phyloP scores from a whole-genome alignment of 1,284 basidiomycete species.

The Cryptococcus hybrid region DNA sequence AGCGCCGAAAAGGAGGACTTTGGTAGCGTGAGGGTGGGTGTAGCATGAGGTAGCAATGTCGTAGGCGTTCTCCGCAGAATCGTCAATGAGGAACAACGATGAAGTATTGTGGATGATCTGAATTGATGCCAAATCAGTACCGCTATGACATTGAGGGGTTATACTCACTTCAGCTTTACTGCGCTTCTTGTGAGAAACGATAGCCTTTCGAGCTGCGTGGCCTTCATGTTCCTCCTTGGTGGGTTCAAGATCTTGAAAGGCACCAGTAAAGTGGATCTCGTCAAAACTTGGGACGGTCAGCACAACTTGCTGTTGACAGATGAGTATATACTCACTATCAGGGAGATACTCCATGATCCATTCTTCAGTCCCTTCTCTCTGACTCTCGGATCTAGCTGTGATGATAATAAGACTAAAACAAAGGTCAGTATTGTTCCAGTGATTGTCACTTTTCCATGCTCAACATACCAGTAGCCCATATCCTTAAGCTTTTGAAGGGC shows the following conservation, averaged over 20 bases:
- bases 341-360: conserved; percentile 69
- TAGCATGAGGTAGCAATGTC: conserved; percentile 53
- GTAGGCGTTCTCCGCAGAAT: conserved; percentile 72
- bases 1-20: conserved; percentile 70
- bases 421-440: background rate
- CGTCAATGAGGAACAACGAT: conserved; percentile 69
- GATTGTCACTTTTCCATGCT: background rate
- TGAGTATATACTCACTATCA: conserved; percentile 49
- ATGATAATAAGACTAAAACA: conserved; percentile 58
- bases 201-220: conserved; percentile 52
- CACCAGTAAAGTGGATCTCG: conserved; percentile 70
- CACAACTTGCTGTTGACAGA: background rate
- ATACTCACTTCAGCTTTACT: conserved; percentile 65
- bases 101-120: conserved; percentile 64
- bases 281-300: conserved; percentile 55
- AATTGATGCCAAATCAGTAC: background rate
- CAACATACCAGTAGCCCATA: conserved; percentile 59
- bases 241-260: conserved; percentile 55
- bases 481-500: conserved; percentile 59
- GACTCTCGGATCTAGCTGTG: conserved; percentile 64
- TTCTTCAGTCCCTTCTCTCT: conserved; percentile 61
- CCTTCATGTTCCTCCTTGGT: conserved; percentile 48
- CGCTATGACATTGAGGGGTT: background rate
- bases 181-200: conserved; percentile 59
- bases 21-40: conserved; percentile 42